phyloP scores from a whole-genome alignment of 176 grass and related monocot genomes.

The Panicum miliaceum region DNA sequence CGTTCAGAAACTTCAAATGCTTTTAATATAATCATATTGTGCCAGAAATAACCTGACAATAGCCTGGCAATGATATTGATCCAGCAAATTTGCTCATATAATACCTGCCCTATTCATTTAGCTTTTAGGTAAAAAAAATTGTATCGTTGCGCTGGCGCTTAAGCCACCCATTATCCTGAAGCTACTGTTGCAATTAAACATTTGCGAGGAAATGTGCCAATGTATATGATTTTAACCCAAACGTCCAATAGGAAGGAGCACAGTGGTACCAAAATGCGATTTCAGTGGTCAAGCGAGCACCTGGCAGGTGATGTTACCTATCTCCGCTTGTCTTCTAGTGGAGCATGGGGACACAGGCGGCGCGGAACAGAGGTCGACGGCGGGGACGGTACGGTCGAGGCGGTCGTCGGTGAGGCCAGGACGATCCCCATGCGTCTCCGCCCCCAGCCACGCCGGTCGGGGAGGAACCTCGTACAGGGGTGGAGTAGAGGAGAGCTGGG shows the following conservation, averaged over 20 bases:
- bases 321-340: too few relatives aligned
- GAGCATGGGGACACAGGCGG: background rate
- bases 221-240: too few relatives aligned
- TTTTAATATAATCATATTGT: background rate
- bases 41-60: background rate
- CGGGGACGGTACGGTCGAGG: background rate
- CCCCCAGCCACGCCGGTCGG: background rate
- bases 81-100: background rate
- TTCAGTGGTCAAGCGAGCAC: background rate
- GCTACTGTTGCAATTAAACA: too few relatives aligned
- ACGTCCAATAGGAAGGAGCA: too few relatives aligned
- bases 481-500: too few relatives aligned
- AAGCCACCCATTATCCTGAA: too few relatives aligned
- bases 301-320: background rate
- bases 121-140: background rate
- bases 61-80: background rate
- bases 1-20: conserved; percentile 2
- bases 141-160: too few relatives aligned
- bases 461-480: background rate
- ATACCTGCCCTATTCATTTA: background rate
- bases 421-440: background rate
- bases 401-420: background rate
- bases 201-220: too few relatives aligned
- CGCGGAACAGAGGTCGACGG: background rate
- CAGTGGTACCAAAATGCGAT: too few relatives aligned